Conservation (phyloP, 345 rosid species). For the thale cress (Arabidopsis thaliana) region DNA sequence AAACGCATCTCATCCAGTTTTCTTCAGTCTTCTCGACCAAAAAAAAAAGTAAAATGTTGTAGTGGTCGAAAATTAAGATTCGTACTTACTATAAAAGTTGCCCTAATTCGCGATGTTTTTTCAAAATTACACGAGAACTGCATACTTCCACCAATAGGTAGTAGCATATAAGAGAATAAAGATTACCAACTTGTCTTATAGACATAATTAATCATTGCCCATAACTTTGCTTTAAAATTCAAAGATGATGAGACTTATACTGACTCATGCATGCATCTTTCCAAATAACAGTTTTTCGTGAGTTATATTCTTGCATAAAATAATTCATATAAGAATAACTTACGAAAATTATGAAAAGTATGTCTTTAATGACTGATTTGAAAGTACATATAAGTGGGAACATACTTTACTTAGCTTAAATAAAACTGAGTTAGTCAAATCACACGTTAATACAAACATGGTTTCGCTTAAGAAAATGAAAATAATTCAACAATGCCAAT, state of each 20-base stretch:
- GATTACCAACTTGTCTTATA: constrained; percentile 35
- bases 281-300: constrained; percentile 3
- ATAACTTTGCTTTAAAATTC: constrained; percentile 22
- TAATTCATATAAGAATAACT: neutral
- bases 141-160: constrained; percentile 28
- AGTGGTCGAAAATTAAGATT: constrained; percentile 10
- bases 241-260: constrained; percentile 35
- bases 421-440: constrained; percentile 31
- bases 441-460: constrained; percentile 25
- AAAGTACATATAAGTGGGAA: constrained; percentile 36
- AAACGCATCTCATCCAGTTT: neutral
- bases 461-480: constrained; percentile 22
- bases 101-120: neutral
- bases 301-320: constrained; percentile 25
- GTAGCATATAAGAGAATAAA: constrained; percentile 28
- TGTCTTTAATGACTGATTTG: constrained; percentile 37
- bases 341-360: neutral
- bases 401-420: constrained; percentile 31
- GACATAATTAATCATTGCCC: constrained; percentile 26
- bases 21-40: neutral
- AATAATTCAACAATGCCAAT: constrained; percentile 28
- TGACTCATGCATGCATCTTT: constrained; percentile 39
- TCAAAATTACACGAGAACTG: constrained; percentile 12
- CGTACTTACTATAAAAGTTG: constrained; percentile 5
- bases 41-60: neutral